Evolutionary conservation across 1,284 basidiomycete genomes (phyloP).

Genomic region (Malassezia nana): DNA sequence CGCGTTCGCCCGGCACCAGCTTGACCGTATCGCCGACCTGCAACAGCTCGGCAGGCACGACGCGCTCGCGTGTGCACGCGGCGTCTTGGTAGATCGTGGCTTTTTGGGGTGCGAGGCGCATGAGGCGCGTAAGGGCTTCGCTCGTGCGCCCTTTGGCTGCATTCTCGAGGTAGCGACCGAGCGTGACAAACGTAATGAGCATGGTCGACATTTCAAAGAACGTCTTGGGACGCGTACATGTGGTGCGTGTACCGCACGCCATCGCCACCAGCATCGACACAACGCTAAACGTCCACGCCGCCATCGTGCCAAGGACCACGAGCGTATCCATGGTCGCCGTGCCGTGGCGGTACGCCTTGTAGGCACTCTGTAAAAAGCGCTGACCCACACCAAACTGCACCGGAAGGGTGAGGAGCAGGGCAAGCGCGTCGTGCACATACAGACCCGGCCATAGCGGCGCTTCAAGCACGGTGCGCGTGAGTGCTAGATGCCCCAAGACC

Average conservation of each 20-base stretch:
- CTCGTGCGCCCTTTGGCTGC: conserved; percentile 93
- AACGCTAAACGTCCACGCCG: conserved; percentile 83
- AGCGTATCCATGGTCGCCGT: conserved; percentile 85
- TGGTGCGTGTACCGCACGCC: conserved; percentile 29
- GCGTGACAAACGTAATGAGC: conserved; percentile 92
- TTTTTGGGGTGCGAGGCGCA: conserved; percentile 86
- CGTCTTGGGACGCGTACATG: conserved; percentile 67
- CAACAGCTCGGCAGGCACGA: conserved; percentile 84
- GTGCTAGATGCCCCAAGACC: conserved; percentile 60
- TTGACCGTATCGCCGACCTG: conserved; percentile 89
- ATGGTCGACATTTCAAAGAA: conserved; percentile 99
- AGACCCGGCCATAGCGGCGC: conserved; percentile 50
- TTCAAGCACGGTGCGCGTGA: conserved; percentile 41
- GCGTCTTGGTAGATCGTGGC: conserved; percentile 76
- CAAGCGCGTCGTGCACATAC: conserved; percentile 73
- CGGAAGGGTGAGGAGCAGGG: conserved; percentile 73
- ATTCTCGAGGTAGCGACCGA: conserved; percentile 92
- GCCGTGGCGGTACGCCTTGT: conserved; percentile 77
- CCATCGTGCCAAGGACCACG: conserved; percentile 84
- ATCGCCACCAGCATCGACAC: conserved; percentile 54
- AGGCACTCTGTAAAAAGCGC: conserved; percentile 80
- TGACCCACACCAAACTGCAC: conserved; percentile 84
- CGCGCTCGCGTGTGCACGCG: conserved; percentile 62
- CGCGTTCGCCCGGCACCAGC: conserved; percentile 88
- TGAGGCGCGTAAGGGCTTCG: conserved; percentile 87